Evolutionary conservation across 2,329 filamentous ascomycete species (phyloP).

Genomic region (Colletotrichum spinosum): DNA sequence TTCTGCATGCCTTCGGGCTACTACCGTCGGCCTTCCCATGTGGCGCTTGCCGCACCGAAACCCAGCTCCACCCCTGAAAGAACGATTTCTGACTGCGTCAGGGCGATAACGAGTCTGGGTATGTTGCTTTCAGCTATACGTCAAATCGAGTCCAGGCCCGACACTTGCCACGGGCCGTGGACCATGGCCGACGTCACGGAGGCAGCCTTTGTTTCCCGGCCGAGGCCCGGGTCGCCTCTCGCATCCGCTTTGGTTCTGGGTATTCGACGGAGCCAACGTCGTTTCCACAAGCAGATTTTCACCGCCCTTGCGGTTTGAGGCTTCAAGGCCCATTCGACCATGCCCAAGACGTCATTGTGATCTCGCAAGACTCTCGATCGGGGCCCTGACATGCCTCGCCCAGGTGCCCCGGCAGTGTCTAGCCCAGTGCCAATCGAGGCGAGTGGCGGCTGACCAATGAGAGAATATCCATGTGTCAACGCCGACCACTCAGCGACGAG

Average conservation of each 20-base stretch:
- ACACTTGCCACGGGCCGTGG: constrained; percentile 30
- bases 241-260: constrained; percentile 16
- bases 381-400: constrained; percentile 32
- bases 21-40: constrained; percentile 26
- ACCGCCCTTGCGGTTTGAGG: constrained; percentile 15
- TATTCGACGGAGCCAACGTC: constrained; percentile 13
- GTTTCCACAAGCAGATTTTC: constrained; percentile 23
- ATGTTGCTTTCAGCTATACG: constrained; percentile 1
- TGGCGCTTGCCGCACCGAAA: constrained; percentile 33
- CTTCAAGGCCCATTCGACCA: constrained; percentile 16
- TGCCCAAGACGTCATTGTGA: constrained; percentile 34
- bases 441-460: constrained; percentile 36
- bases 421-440: constrained; percentile 36
- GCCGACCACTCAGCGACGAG: constrained; percentile 38
- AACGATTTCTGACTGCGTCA: not conserved
- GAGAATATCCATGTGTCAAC: constrained; percentile 39
- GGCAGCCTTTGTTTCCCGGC: constrained; percentile 21
- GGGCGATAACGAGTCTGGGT: not conserved
- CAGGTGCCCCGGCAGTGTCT: constrained; percentile 36
- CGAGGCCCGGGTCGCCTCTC: constrained; percentile 19
- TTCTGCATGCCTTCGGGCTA: constrained; percentile 6
- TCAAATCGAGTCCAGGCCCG: constrained; percentile 13
- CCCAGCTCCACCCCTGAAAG: constrained; percentile 6
- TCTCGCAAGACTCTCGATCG: constrained; percentile 32
- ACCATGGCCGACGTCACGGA: constrained; percentile 32